Evolutionary conservation across 257 asterid species (phyloP).

Genomic region (Agastache rugosa): DNA sequence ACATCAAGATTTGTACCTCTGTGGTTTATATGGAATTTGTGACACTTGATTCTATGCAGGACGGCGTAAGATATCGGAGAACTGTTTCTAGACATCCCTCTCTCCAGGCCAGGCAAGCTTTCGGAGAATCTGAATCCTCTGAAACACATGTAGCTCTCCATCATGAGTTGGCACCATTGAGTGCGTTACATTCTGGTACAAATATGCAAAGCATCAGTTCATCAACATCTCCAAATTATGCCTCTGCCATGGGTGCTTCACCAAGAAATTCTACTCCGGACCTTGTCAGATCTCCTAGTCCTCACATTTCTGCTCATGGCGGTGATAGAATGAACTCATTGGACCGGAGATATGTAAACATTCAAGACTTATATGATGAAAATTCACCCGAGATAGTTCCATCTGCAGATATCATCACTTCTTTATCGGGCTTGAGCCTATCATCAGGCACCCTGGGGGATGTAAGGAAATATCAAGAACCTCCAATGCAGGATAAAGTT

Average conservation of each 20-base stretch:
- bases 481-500: constrained; percentile 46
- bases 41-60: constrained; percentile 49
- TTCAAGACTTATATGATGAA: constrained; percentile 43
- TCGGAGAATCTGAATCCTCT: constrained; percentile 48
- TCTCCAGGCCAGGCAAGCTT: constrained; percentile 50
- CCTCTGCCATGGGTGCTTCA: constrained; percentile 37
- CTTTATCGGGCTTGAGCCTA: constrained; percentile 71
- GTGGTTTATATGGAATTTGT: constrained; percentile 15
- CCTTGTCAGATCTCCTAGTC: constrained; percentile 67
- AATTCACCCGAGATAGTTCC: constrained; percentile 44
- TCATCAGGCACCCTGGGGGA: constrained; percentile 51
- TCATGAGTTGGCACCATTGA: constrained; percentile 49
- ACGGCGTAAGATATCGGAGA: constrained; percentile 45
- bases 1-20: background rate
- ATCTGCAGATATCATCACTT: constrained; percentile 58
- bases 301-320: constrained; percentile 56
- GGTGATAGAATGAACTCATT: constrained; percentile 51
- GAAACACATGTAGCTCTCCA: constrained; percentile 46
- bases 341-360: constrained; percentile 44
- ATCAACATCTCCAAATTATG: constrained; percentile 54
- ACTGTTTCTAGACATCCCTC: constrained; percentile 54
- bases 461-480: constrained; percentile 48
- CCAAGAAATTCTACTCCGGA: constrained; percentile 70
- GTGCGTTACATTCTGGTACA: constrained; percentile 43
- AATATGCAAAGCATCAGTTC: constrained; percentile 43